These are phyloP conservation scores for Austroboletus olivaceoglutinosus DNA, from an alignment of 1,284 basidiomycete genomes.

Conservation along the genomic window DNA sequence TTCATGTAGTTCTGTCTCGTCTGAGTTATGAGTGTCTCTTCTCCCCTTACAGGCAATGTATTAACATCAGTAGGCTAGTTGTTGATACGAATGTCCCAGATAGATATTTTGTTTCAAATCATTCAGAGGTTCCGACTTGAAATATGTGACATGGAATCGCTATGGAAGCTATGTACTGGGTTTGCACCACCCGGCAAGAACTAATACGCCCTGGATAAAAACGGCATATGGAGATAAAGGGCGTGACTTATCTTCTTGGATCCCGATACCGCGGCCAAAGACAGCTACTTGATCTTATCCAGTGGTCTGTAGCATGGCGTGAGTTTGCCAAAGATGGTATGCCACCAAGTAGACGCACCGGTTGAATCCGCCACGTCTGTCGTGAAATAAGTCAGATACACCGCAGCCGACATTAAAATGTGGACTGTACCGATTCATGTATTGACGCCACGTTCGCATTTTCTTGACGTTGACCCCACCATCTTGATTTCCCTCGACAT, in stretches of 20 bases:
- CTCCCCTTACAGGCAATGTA: conserved; percentile 27
- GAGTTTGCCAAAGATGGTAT: conserved; percentile 11
- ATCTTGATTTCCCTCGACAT: conserved; percentile 79
- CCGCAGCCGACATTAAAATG: background rate
- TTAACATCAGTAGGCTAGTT: conserved; percentile 17
- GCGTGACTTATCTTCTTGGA: conserved; percentile 23
- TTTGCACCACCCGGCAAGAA: background rate
- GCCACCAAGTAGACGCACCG: conserved; percentile 45
- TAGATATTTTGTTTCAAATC: conserved; percentile 23
- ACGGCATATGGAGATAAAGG: conserved; percentile 2
- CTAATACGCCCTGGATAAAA: conserved; percentile 13
- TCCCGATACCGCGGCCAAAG: background rate
- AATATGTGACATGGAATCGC: conserved; percentile 1
- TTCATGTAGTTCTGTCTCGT: conserved; percentile 21
- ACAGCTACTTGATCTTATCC: conserved; percentile 68
- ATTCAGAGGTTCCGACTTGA: conserved; percentile 7
- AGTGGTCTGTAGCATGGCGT: conserved; percentile 47
- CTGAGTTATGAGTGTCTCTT: conserved; percentile 13
- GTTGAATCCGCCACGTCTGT: conserved; percentile 89
- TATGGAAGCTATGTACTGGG: background rate
- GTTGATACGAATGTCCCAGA: conserved; percentile 26
- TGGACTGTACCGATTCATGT: conserved; percentile 78
- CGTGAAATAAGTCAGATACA: conserved; percentile 13
- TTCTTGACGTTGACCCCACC: conserved; percentile 80
- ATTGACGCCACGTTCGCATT: conserved; percentile 92